Base-by-base conservation (phyloP, 2,329 filamentous ascomycete species). In the Colletotrichum caudatum region DNA sequence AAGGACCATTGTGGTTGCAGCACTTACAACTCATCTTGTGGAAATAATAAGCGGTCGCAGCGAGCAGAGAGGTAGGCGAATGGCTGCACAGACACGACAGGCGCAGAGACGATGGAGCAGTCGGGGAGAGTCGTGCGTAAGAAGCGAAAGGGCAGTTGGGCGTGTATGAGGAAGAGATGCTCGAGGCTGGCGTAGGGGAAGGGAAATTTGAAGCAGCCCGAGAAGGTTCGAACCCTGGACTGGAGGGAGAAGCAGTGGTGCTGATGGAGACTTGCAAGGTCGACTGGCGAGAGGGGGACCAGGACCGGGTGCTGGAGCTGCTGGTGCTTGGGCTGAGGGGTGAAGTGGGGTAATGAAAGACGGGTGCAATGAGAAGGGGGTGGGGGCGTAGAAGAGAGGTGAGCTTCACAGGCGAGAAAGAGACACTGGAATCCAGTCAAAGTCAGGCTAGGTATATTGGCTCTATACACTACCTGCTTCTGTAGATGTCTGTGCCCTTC, bases 21-120 rank as follows among this genome's bases (percentile, higher is more conserved):
- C 20, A 82, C 82, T 82, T 77, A 83, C 82, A 82, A 75, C 81
- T 83, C 82, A 83, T 83, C 66, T 77, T 77, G 74, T 60, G 59
- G 68, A 44, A 64, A 57, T 54, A 62, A 26, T 18, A 35, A 23
- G 20, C 29, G 46, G 54, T 54, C 41, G 56, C 44, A 64, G 39
- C 37, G 37, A 64, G 33, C 5, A 41, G n/a, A 29, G 18, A 16
- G 23, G 18, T 41, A 23, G 48, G 56, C 20, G 48, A 37, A 60
- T 64, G 29, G 46, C 26, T 37, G 35, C 35, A 14, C 29, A 14
- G 44, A 44, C 39, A 50, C n/a, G 16, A 33, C 23, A 29, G 23
- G 33, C 46, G 64, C 20, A 29, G 48, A 57, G 65, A 66, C 39
- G 35, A 64, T 65, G 64, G 39, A 69, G 60, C 33, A 48, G 63